Percentiles rank a stretch among this genome's conserved stretches.
These are phyloP conservation scores for Gracilaria caudata DNA, from an alignment of 23 red algal genomes.

Conservation along the genomic window DNA sequence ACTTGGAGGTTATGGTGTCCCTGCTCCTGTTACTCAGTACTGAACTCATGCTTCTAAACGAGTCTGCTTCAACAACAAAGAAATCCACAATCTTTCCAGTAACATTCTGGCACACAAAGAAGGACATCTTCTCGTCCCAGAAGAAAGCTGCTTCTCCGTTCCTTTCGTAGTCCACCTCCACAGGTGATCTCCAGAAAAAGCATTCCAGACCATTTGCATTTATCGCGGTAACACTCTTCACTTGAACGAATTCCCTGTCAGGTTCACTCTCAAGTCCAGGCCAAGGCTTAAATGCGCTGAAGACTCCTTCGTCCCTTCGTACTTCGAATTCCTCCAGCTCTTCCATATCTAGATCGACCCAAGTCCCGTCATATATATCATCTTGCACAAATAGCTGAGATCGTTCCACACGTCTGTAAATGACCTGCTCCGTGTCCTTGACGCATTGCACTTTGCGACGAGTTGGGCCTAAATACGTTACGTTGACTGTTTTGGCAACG, in stretches of 20 bases:
- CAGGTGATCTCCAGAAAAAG: background rate
- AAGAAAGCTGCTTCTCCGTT: background rate
- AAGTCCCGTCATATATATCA: background rate
- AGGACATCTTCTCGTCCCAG: background rate
- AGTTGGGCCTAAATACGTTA: background rate
- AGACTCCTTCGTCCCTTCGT: background rate
- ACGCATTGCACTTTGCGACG: background rate
- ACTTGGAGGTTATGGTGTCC: background rate
- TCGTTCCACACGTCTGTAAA: background rate
- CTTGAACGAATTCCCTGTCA: background rate
- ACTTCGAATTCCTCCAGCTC: too few species aligned
- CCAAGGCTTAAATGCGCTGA: background rate
- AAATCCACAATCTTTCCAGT: constrained; percentile 4
- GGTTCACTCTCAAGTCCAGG: background rate
- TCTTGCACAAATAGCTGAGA: background rate
- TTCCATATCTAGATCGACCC: background rate
- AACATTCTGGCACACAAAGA: constrained; percentile 10
- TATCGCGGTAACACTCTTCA: constrained; percentile 1
- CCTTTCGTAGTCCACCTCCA: background rate
- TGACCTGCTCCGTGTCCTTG: background rate
- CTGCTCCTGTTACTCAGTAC: background rate
- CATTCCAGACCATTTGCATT: background rate
- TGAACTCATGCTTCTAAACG: background rate
- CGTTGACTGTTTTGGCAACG: background rate
- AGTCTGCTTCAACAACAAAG: background rate